Conservation (phyloP, 331 rosid species). For the Malus hybrid region DNA sequence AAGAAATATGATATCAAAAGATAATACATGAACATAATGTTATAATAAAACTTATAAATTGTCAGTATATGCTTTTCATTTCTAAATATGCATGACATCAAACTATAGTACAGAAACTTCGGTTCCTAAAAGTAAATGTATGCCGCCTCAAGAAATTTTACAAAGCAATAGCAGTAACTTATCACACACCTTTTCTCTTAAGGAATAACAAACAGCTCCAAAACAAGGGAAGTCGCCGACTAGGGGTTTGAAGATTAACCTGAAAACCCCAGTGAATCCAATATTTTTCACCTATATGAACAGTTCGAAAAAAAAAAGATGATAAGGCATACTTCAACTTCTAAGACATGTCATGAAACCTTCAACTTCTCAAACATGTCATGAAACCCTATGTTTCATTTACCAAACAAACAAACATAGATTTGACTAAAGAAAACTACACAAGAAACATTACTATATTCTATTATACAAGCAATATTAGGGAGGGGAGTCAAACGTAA, state of each 20-base stretch:
- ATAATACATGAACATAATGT: background rate
- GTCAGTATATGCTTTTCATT: too few species aligned
- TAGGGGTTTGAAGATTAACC: conserved; percentile 91
- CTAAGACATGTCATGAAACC: background rate
- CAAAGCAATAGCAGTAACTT: background rate
- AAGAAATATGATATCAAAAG: background rate
- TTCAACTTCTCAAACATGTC: too few species aligned
- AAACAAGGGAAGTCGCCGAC: conserved; percentile 74
- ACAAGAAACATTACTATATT: background rate
- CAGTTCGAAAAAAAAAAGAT: conserved; percentile 15
- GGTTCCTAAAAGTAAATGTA: background rate
- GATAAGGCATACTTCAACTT: background rate
- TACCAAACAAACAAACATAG: too few species aligned
- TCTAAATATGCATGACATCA: too few species aligned
- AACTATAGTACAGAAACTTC: too few species aligned
- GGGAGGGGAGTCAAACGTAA: too few species aligned
- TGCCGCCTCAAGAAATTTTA: background rate
- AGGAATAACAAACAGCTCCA: conserved; percentile 80
- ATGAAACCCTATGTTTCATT: background rate
- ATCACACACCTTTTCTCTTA: conserved; percentile 63
- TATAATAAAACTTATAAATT: background rate
- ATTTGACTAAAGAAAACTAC: background rate
- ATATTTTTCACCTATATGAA: conserved; percentile 81
- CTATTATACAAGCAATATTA: too few species aligned
- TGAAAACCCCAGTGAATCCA: conserved; percentile 99